A percentile compares a stretch with the other conserved stretches of the same genome.
These are phyloP conservation scores for Haematococcus lacustris DNA, from an alignment of 139 green algal genomes.

Conservation along the genomic window DNA sequence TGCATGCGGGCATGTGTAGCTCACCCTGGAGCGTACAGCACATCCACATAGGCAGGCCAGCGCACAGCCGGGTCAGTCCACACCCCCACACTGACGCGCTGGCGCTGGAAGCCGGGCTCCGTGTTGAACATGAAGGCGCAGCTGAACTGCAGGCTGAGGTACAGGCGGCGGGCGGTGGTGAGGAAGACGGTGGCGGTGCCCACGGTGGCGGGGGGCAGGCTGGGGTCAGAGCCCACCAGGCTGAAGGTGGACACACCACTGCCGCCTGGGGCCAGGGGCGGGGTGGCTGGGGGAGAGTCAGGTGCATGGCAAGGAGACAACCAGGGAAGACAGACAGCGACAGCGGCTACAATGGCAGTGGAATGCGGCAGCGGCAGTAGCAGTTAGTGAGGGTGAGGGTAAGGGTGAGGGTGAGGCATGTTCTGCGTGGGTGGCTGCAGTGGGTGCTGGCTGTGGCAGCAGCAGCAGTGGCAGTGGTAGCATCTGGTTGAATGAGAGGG, in stretches of 20 bases:
- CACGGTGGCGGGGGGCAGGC: not conserved
- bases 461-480: no score
- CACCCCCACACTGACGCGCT: not conserved
- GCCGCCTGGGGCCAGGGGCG: not conserved
- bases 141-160: slow-evolving; percentile 13
- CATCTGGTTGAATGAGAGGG: no score
- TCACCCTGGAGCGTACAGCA: slow-evolving; percentile 12
- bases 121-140: slow-evolving; percentile 16
- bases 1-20: no score
- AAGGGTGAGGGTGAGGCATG: no score
- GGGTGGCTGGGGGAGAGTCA: no score
- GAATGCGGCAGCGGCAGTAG: no score
- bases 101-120: not conserved
- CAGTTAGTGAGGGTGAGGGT: no score
- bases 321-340: no score
- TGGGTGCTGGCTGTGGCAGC: no score
- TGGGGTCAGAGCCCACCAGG: not conserved
- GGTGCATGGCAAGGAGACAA: no score
- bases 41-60: slow-evolving; percentile 10
- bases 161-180: slow-evolving; percentile 9
- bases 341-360: no score
- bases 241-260: not conserved
- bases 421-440: no score
- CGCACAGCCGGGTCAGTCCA: not conserved
- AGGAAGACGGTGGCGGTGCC: slow-evolving; percentile 14